These are phyloP conservation scores for Auxenochlorella pyrenoidosa DNA, from an alignment of 139 green algal species.

Conservation along the genomic window DNA sequence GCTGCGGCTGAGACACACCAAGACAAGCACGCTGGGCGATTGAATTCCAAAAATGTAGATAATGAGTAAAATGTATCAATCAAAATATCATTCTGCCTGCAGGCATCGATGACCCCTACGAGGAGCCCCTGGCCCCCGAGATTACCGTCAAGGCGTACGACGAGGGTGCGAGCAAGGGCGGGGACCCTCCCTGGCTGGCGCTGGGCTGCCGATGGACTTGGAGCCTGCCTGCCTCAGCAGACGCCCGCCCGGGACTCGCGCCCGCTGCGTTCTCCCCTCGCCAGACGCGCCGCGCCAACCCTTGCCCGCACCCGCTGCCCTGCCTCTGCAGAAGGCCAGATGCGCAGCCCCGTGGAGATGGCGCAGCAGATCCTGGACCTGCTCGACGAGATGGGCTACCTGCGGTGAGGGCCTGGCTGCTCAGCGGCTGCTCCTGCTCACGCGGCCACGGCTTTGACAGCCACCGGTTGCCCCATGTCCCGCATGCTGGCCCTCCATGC, in stretches of 20 bases:
- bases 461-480: too few relatives aligned
- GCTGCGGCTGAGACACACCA: too few relatives aligned
- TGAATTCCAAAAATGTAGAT: too few relatives aligned
- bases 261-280: too few relatives aligned
- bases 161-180: not conserved
- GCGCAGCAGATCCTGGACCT: slow-evolving; percentile 16
- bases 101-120: slow-evolving; percentile 47
- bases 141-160: not conserved
- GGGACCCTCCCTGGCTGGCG: not conserved
- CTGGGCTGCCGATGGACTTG: too few relatives aligned
- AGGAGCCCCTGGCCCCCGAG: slow-evolving; percentile 16
- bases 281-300: too few relatives aligned
- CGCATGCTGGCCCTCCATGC: too few relatives aligned
- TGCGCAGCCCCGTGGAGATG: slow-evolving; percentile 26
- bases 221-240: too few relatives aligned
- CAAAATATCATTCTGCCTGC: not conserved
- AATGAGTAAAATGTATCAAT: too few relatives aligned
- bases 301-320: too few relatives aligned
- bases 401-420: slow-evolving; percentile 6
- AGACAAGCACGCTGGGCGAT: not conserved
- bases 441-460: too few relatives aligned
- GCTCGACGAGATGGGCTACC: slow-evolving; percentile 37
- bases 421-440: not conserved
- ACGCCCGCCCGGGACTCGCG: too few relatives aligned
- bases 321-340: slow-evolving; percentile 11